Conservation (phyloP, 805 yeast genomes). For the Danielozyma ontarioensis region DNA sequence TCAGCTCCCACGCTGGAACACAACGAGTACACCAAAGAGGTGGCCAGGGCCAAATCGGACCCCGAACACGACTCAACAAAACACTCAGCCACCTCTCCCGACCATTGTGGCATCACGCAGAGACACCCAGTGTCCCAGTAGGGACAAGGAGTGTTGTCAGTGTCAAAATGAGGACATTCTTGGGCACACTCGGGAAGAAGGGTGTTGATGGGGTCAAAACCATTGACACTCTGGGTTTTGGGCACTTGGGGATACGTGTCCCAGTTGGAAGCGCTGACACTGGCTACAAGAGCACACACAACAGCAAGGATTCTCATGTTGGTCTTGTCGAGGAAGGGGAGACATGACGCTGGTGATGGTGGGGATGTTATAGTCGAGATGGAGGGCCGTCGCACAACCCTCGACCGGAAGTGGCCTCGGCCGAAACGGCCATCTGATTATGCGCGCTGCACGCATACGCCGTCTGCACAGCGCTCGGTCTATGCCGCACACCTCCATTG, state of each 20-base stretch:
- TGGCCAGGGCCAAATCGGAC: conserved; percentile 30
- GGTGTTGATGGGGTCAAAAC: conserved; percentile 40
- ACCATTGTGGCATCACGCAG: conserved; percentile 45
- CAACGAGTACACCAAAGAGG: conserved; percentile 37
- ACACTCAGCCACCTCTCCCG: conserved; percentile 39
- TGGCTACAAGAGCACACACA: conserved; percentile 6
- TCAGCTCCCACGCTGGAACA: conserved; percentile 39
- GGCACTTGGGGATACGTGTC: conserved; percentile 43
- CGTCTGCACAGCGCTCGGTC: no score
- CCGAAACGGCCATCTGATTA: no score
- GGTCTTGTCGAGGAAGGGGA: no score
- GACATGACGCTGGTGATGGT: no score
- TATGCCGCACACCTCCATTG: no score
- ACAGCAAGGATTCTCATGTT: no score
- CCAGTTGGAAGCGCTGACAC: conserved; percentile 26
- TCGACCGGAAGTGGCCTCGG: no score
- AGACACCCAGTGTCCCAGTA: conserved; percentile 50
- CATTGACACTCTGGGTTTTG: conserved; percentile 42
- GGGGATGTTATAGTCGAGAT: no score
- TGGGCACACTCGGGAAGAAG: conserved; percentile 39
- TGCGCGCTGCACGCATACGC: no score
- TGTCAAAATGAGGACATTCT: conserved; percentile 31
- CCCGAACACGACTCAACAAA: conserved; percentile 35
- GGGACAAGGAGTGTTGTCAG: conserved; percentile 45
- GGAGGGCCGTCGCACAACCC: no score